Conservation (phyloP, 805 yeast genomes). For the Monosporozyma siamensis region DNA sequence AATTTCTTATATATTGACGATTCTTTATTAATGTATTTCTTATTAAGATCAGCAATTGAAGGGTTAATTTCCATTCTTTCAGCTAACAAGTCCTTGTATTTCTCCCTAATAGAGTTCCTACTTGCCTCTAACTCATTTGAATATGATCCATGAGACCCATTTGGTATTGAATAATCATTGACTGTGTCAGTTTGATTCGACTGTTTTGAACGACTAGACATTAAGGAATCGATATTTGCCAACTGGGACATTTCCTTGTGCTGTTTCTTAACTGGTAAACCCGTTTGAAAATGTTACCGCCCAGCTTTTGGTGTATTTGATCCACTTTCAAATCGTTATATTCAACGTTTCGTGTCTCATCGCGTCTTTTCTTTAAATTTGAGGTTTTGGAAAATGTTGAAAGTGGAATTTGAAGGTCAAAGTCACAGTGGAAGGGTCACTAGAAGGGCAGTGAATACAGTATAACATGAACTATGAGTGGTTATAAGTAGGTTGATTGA, state of each 20-base stretch:
- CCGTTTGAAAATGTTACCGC: too few species aligned
- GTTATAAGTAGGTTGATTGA: too few species aligned
- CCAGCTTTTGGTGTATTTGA: background rate
- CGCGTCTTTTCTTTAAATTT: background rate
- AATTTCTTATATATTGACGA: background rate
- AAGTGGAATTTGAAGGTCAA: too few species aligned
- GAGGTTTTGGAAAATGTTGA: background rate
- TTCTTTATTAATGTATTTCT: background rate
- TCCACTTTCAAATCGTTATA: background rate
- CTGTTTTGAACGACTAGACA: background rate
- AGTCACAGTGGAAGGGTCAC: too few species aligned
- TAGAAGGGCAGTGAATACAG: too few species aligned
- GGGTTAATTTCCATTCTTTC: conserved; percentile 9
- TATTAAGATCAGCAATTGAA: conserved; percentile 1
- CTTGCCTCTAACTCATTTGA: background rate
- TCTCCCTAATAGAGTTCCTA: conserved; percentile 2
- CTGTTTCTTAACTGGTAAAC: too few species aligned
- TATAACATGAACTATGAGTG: too few species aligned
- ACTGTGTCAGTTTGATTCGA: background rate
- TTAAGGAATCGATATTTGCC: background rate
- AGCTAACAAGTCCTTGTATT: conserved; percentile 9
- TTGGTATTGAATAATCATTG: background rate
- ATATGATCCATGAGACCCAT: background rate
- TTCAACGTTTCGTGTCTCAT: background rate
- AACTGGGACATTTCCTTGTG: background rate